Evolutionary conservation across 2,329 filamentous ascomycete genomes (phyloP).

Genomic region (Fusarium napiforme): DNA sequence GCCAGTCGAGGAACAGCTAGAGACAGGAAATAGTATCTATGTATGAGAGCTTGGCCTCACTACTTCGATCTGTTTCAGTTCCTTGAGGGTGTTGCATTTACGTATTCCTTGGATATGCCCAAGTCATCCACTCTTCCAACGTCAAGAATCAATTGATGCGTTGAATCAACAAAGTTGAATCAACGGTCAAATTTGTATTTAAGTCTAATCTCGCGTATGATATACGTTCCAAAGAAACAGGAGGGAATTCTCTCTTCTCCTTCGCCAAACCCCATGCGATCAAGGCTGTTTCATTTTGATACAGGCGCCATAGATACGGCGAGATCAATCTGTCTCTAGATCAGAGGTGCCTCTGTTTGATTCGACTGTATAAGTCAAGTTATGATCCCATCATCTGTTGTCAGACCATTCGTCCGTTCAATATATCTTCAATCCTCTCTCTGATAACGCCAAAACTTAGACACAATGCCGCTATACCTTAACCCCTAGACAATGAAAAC

Average conservation of each 20-base stretch:
- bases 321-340: constrained; percentile 1
- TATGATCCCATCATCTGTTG: background rate
- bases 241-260: background rate
- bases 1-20: background rate
- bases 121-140: background rate
- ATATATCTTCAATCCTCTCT: constrained; percentile 32
- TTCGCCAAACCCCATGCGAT: background rate
- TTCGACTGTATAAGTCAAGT: background rate
- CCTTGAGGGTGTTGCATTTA: background rate
- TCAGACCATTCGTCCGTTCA: constrained; percentile 11
- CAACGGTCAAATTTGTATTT: background rate
- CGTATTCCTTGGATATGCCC: background rate
- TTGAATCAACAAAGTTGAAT: background rate
- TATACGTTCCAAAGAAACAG: background rate
- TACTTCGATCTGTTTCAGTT: background rate
- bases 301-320: background rate
- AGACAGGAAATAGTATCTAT: background rate
- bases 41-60: background rate
- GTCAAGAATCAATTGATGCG: background rate
- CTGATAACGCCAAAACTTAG: constrained; percentile 39
- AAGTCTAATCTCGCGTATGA: background rate
- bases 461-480: constrained; percentile 23
- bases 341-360: background rate
- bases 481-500: constrained; percentile 19
- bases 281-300: background rate